Conservation (phyloP, 1,284 basidiomycete genomes). For the Rhodotorula sp. region DNA sequence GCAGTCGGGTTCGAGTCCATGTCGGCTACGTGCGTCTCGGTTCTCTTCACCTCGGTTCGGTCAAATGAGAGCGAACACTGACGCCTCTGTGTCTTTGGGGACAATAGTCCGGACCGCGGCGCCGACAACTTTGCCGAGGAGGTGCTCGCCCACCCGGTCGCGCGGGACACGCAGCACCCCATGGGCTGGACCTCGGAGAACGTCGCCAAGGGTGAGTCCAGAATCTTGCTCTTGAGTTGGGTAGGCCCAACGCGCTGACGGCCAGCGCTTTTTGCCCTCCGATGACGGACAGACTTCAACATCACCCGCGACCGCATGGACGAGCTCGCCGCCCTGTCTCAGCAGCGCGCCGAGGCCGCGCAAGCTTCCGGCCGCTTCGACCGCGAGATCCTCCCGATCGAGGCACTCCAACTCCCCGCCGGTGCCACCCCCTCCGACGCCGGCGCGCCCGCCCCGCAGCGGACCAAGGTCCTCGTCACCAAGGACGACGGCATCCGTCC, state of each 20-base stretch:
- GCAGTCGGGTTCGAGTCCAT: constrained; percentile 83
- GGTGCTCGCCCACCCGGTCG: constrained; percentile 56
- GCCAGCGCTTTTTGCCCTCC: neutral
- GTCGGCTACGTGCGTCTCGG: constrained; percentile 50
- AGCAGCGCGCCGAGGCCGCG: constrained; percentile 68
- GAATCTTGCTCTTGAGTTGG: constrained; percentile 52
- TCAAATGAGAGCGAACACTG: too few species aligned
- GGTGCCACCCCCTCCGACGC: constrained; percentile 17
- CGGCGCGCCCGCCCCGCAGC: constrained; percentile 45
- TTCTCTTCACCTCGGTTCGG: too few species aligned
- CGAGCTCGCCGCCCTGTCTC: constrained; percentile 72
- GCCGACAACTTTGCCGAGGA: constrained; percentile 63
- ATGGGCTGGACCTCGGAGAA: constrained; percentile 79
- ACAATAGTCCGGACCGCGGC: constrained; percentile 48
- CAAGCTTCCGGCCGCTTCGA: constrained; percentile 65
- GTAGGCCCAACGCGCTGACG: neutral
- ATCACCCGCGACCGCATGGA: constrained; percentile 83
- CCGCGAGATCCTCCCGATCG: constrained; percentile 77
- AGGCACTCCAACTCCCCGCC: constrained; percentile 33
- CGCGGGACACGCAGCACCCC: constrained; percentile 63
- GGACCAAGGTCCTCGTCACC: constrained; percentile 61
- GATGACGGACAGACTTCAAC: constrained; percentile 59
- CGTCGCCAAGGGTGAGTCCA: constrained; percentile 51
- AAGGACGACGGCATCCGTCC: constrained; percentile 80
- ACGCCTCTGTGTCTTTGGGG: too few species aligned